These are phyloP conservation scores for Coccomyxa subellipsoidea DNA, from an alignment of 163 green algal genomes.

Conservation along the genomic window DNA sequence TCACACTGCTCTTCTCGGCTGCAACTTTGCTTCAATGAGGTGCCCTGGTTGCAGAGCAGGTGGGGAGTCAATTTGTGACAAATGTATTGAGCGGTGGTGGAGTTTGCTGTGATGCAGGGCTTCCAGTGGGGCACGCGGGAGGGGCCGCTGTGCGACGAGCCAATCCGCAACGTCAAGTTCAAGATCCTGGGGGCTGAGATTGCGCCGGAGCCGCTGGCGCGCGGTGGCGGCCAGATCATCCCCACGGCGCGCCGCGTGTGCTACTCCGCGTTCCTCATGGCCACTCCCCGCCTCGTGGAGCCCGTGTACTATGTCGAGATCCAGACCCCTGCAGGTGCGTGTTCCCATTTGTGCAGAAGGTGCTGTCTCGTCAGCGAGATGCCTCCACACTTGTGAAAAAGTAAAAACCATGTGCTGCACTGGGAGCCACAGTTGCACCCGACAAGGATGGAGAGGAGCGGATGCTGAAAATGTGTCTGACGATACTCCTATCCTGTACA, in stretches of 20 bases:
- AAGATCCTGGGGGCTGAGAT: constrained; percentile 90
- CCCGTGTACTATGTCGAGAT: constrained; percentile 97
- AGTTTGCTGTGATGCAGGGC: constrained; percentile 55
- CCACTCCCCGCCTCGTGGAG: constrained; percentile 96
- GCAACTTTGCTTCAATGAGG: too few species aligned
- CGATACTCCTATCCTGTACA: background rate
- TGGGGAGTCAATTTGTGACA: too few species aligned
- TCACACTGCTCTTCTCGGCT: background rate
- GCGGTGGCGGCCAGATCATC: constrained; percentile 85
- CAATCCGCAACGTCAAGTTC: constrained; percentile 96
- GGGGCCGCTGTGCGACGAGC: constrained; percentile 96
- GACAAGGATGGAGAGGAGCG: too few species aligned
- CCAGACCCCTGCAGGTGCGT: constrained; percentile 70
- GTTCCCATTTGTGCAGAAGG: background rate
- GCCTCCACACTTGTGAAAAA: too few species aligned
- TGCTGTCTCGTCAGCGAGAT: background rate
- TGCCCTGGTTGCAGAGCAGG: too few species aligned
- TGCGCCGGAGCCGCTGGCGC: constrained; percentile 74
- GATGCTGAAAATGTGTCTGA: background rate
- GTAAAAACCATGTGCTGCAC: too few species aligned
- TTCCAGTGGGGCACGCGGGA: constrained; percentile 92
- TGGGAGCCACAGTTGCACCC: too few species aligned
- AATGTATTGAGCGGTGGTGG: background rate
- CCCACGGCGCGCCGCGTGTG: constrained; percentile 82
- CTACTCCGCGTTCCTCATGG: constrained; percentile 97